Conservation (phyloP, 176 grass and related monocot species). For the Triticum monococcum region DNA sequence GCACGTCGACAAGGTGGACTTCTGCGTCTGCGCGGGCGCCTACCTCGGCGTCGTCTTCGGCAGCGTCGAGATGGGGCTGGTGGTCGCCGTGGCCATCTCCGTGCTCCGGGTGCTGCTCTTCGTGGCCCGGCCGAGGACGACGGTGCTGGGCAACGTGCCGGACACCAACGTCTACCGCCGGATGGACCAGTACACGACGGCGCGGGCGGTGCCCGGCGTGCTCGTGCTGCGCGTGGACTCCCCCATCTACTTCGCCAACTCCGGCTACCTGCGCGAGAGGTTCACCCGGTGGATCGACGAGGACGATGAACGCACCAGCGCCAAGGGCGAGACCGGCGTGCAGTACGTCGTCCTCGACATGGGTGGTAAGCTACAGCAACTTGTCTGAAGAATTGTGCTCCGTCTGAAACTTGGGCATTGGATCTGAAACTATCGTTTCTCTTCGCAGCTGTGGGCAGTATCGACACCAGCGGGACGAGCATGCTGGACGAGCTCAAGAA, state of each 20-base stretch:
- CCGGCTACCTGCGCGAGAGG: conserved; percentile 88
- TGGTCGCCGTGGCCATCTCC: conserved; percentile 66
- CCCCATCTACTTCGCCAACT: conserved; percentile 88
- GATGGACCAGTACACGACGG: conserved; percentile 74
- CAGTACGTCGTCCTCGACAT: conserved; percentile 86
- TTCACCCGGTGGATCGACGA: conserved; percentile 87
- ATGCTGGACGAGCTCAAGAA: conserved; percentile 91
- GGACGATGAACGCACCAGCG: conserved; percentile 63
- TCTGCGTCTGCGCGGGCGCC: conserved; percentile 81
- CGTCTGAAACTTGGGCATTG: too few species aligned
- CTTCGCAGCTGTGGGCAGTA: conserved; percentile 82
- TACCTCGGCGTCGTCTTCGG: conserved; percentile 94
- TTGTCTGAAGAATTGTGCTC: too few species aligned
- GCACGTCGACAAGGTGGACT: conserved; percentile 95
- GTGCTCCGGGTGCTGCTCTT: conserved; percentile 69
- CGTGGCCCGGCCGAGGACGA: conserved; percentile 69
- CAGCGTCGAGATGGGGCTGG: conserved; percentile 77
- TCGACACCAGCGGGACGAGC: conserved; percentile 86
- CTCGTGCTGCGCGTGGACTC: conserved; percentile 79
- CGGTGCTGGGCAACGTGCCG: conserved; percentile 74
- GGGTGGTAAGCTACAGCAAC: conserved; percentile 50
- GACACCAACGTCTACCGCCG: conserved; percentile 66
- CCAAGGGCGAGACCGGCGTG: conserved; percentile 48
- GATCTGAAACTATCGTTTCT: too few species aligned
- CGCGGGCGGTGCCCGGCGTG: conserved; percentile 59